Evolutionary conservation across 768 basidiomycete species (phyloP).

Genomic region (Dentipellis sp.): DNA sequence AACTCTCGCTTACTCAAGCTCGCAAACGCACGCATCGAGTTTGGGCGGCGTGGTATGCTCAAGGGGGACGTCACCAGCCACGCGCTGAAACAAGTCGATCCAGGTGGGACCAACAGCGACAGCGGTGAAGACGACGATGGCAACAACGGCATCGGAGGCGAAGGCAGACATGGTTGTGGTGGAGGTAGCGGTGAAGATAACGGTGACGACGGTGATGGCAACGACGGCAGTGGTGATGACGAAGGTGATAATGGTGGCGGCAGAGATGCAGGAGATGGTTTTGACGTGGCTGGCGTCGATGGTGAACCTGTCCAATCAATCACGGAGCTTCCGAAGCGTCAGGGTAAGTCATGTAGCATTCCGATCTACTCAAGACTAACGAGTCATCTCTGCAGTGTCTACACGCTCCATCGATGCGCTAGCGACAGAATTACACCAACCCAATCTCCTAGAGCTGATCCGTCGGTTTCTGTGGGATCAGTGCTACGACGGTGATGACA

Average conservation of each 20-base stretch:
- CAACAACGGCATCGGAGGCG: background rate
- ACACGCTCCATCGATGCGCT: background rate
- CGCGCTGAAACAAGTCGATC: no score
- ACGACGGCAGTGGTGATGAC: background rate
- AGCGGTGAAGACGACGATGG: background rate
- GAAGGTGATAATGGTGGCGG: no score
- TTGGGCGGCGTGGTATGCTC: background rate
- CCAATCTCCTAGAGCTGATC: background rate
- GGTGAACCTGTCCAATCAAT: no score
- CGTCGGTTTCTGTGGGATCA: background rate
- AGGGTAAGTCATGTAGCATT: no score
- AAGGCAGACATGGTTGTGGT: background rate
- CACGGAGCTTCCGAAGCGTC: no score
- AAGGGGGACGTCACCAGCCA: background rate
- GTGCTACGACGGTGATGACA: background rate
- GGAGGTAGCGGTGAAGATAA: background rate
- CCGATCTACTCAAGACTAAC: no score
- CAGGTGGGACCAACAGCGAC: no score
- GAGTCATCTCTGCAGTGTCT: background rate
- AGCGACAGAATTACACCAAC: background rate
- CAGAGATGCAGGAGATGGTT: no score
- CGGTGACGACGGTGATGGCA: background rate
- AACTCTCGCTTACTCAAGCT: background rate
- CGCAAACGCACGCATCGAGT: background rate
- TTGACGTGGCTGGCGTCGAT: no score